These are phyloP conservation scores for Rosa multiflora DNA, from an alignment of 306 rosid species.

Conservation along the genomic window DNA sequence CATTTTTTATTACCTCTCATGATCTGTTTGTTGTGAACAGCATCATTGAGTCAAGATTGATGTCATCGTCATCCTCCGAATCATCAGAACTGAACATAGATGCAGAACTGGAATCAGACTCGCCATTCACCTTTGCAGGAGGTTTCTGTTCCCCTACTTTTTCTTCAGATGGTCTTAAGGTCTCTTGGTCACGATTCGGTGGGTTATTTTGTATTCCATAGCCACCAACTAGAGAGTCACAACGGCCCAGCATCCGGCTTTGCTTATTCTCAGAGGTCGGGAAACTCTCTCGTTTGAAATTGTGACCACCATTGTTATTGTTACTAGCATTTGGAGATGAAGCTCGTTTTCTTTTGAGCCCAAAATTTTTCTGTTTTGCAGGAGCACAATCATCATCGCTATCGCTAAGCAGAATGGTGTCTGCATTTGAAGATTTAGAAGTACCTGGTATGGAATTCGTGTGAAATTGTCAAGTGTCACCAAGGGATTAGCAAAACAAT, in stretches of 20 bases:
- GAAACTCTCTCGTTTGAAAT: neutral
- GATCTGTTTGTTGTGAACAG: neutral
- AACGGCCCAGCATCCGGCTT: neutral
- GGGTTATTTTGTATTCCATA: neutral
- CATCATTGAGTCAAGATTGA: neutral
- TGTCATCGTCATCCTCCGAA: neutral
- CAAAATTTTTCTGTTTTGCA: neutral
- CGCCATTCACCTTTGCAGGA: neutral
- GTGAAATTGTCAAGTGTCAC: neutral
- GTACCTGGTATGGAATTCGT: conserved; percentile 13
- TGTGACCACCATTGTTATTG: neutral
- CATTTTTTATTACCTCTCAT: conserved; percentile 13
- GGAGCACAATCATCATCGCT: conserved; percentile 30
- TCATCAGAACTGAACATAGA: conserved; percentile 17
- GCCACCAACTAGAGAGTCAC: neutral
- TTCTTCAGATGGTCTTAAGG: neutral
- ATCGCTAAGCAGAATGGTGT: neutral
- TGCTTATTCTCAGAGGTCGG: neutral
- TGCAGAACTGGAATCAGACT: conserved; percentile 15
- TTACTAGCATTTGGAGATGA: conserved; percentile 4
- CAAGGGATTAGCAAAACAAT: neutral
- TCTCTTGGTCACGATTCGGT: neutral
- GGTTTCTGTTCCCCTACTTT: neutral
- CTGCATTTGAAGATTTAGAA: conserved; percentile 9
- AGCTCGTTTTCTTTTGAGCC: conserved; percentile 26